Conservation (phyloP, 192 early-diverging fungal genomes). For the Coemansia reversa region DNA sequence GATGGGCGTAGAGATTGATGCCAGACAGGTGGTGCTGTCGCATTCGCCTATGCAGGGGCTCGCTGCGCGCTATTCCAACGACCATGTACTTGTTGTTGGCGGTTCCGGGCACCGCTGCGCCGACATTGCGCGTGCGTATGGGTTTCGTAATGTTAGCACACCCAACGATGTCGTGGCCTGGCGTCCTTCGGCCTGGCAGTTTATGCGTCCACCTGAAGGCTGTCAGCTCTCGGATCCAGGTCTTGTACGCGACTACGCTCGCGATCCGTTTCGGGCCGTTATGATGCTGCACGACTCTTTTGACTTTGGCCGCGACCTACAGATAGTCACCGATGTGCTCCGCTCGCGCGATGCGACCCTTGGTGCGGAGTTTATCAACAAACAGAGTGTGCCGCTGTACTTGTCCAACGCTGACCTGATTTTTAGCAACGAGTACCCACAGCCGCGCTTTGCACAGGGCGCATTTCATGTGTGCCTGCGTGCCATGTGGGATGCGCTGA, state of each 20-base stretch:
- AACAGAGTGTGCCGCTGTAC: slow-evolving; percentile 72
- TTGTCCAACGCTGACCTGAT: slow-evolving; percentile 72
- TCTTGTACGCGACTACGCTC: slow-evolving; percentile 27
- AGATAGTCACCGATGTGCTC: slow-evolving; percentile 74
- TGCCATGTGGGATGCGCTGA: slow-evolving; percentile 60
- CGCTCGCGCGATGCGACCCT: slow-evolving; percentile 59
- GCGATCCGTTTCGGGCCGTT: slow-evolving; percentile 62
- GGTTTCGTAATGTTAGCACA: slow-evolving; percentile 66
- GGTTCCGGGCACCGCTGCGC: slow-evolving; percentile 59
- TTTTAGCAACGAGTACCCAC: slow-evolving; percentile 84
- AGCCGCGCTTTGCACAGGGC: slow-evolving; percentile 79
- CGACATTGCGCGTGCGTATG: slow-evolving; percentile 66
- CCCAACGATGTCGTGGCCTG: slow-evolving; percentile 68
- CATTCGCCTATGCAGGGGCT: slow-evolving; percentile 84
- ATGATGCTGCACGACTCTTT: slow-evolving; percentile 86
- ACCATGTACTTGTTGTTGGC: slow-evolving; percentile 75
- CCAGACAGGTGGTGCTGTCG: slow-evolving; percentile 73
- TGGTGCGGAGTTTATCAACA: slow-evolving; percentile 55
- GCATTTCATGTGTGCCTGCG: slow-evolving; percentile 73
- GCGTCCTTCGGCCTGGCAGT: slow-evolving; percentile 69
- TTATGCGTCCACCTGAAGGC: slow-evolving; percentile 26
- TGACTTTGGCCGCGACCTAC: slow-evolving; percentile 87
- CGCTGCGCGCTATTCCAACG: slow-evolving; percentile 58
- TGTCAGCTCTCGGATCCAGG: slow-evolving; percentile 5
- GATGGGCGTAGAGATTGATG: slow-evolving; percentile 59